Conservation (phyloP, 2,329 filamentous ascomycete genomes). For the Cryphonectria parasitica region DNA sequence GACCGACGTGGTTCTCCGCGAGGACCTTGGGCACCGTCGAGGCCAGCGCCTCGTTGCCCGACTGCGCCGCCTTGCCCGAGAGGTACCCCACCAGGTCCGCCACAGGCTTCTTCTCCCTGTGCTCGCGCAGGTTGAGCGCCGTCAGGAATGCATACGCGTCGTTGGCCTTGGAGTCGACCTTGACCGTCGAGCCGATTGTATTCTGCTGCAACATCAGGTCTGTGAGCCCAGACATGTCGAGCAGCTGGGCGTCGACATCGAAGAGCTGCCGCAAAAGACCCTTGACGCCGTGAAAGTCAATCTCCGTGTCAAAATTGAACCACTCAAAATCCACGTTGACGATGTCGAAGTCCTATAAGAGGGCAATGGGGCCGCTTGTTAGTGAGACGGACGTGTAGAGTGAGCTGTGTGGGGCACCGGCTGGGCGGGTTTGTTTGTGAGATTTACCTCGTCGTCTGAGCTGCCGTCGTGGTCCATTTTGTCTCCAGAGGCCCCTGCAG, state of each 20-base stretch:
- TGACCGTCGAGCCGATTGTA: slow-evolving; percentile 89
- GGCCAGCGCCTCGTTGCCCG: slow-evolving; percentile 57
- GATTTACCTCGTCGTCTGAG: slow-evolving; percentile 57
- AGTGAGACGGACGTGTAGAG: slow-evolving; percentile 22
- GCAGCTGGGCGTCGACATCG: slow-evolving; percentile 81
- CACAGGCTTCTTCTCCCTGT: slow-evolving; percentile 75
- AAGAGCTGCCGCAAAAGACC: slow-evolving; percentile 88
- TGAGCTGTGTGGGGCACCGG: slow-evolving; percentile 18
- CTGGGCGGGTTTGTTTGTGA: slow-evolving; percentile 7
- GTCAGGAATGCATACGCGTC: slow-evolving; percentile 94
- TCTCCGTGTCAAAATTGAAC: slow-evolving; percentile 89
- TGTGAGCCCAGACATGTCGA: slow-evolving; percentile 84
- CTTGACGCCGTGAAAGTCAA: slow-evolving; percentile 96
- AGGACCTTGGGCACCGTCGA: slow-evolving; percentile 63
- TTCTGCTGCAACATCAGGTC: slow-evolving; percentile 88
- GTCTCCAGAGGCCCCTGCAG: slow-evolving; percentile 35
- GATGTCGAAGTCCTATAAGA: slow-evolving; percentile 79
- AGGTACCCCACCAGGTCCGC: slow-evolving; percentile 75
- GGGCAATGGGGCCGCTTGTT: slow-evolving; percentile 22
- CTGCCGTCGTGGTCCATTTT: slow-evolving; percentile 49
- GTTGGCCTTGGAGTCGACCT: slow-evolving; percentile 91
- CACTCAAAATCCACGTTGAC: slow-evolving; percentile 98
- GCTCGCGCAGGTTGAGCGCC: slow-evolving; percentile 79
- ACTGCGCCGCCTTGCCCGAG: slow-evolving; percentile 56
- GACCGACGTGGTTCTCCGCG: slow-evolving; percentile 67